Evolutionary conservation across 257 asterid genomes (phyloP), one percentile per base, ranked within the genome.

Genomic region (Eucommia ulmoides): DNA sequence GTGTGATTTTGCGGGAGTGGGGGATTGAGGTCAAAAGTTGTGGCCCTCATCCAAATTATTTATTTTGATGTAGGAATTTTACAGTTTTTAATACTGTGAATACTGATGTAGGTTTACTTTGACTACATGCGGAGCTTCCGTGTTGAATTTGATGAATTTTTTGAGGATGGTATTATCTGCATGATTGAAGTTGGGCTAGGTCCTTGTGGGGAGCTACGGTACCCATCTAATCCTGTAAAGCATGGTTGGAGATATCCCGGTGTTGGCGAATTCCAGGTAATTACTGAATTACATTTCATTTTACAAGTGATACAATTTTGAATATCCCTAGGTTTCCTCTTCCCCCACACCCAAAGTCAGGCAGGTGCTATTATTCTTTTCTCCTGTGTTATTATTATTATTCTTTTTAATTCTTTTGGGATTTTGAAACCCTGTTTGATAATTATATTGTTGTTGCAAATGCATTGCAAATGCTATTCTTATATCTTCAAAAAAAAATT

Each of bases 181-280:
- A 72, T 74, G 84, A 63, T 86, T 53, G 74, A 77, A 62, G 60
- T 86, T 65, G 96, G 96, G 52, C 83, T 86, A 60, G 96, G 96
- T 50, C 96, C 96, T 22, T 76, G 92, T 60, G 96, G 92, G 58
- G 96, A 86, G 75, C 65, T 86, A 66, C 74, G 94, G 59, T 86
- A 79, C 73, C 96, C 96, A 63, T 73, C 77, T 54, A 72, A 67
- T 56, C 92, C 96, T 56, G 86, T 86, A 58, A 86, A 80, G 71
- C 92, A 80, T 58, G 96, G 96, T 50, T 86, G 96, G 96, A 69
- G 82, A 61, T 80, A 79, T 60, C 94, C 96, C 41, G 96, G 96
- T 53, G 67, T 86, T 58, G 96, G 96, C 52, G 96, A 86, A 70
- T 86, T 86, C 72, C 95, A 84, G 93, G 95, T 84, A 69, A 58